phyloP scores from a whole-genome alignment of 2,329 filamentous ascomycete genomes.

The Cadophora luteo-olivacea region DNA sequence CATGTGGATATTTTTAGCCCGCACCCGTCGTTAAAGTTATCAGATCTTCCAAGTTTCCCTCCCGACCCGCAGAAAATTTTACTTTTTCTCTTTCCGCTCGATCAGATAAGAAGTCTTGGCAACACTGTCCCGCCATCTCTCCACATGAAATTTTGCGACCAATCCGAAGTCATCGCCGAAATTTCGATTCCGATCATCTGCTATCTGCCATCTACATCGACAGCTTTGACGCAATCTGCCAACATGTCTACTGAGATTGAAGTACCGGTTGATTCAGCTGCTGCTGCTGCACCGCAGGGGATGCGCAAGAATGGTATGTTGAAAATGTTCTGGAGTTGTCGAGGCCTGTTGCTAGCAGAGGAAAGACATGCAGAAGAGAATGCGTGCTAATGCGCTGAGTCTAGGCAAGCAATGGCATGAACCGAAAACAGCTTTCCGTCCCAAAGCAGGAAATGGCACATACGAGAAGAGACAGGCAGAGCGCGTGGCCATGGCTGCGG shows the following conservation, averaged over 20 bases:
- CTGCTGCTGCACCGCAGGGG: conserved; percentile 48
- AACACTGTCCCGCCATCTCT: conserved; percentile 6
- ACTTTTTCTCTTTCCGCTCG: conserved; percentile 2
- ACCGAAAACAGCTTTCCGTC: conserved; percentile 84
- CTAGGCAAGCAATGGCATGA: conserved; percentile 95
- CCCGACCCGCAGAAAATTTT: conserved; percentile 1
- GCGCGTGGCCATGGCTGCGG: conserved; percentile 72
- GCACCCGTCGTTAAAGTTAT: background rate
- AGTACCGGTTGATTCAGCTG: conserved; percentile 18
- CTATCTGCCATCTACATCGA: conserved; percentile 8
- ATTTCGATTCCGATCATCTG: conserved; percentile 15
- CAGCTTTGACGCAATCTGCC: background rate
- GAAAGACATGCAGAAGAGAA: background rate
- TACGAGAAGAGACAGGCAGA: conserved; percentile 79
- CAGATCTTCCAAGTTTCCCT: conserved; percentile 4
- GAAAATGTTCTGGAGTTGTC: background rate
- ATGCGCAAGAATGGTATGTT: conserved; percentile 83
- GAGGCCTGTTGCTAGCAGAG: background rate
- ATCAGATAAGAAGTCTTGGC: conserved; percentile 15
- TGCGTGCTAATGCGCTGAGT: background rate
- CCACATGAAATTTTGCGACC: conserved; percentile 5
- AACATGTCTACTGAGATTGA: conserved; percentile 40
- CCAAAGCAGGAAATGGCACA: conserved; percentile 75
- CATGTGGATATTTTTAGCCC: background rate
- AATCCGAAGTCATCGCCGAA: background rate